phyloP scores from a whole-genome alignment of 352 stramenopile genomes.

The Globisporangium cederbergense region DNA sequence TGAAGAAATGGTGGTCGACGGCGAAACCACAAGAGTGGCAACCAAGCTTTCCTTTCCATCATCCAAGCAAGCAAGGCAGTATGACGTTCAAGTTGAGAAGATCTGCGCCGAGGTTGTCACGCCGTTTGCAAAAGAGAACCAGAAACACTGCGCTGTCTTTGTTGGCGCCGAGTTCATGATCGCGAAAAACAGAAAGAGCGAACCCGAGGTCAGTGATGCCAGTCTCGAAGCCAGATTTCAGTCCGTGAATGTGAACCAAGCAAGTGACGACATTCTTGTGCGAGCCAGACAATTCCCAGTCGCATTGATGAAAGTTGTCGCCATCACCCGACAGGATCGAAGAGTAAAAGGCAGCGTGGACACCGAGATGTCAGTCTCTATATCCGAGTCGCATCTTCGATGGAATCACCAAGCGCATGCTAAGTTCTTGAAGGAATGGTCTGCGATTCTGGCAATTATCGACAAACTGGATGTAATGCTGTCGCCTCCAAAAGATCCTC shows the following conservation, averaged over 20 bases:
- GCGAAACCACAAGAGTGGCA: constrained; percentile 5
- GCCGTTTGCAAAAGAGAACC: neutral
- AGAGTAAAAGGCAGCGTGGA: constrained; percentile 21
- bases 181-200: neutral
- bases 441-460: constrained; percentile 23
- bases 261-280: neutral
- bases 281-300: constrained; percentile 7
- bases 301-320: constrained; percentile 17
- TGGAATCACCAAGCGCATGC: constrained; percentile 34
- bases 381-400: constrained; percentile 25
- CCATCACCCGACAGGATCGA: constrained; percentile 27
- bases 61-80: neutral
- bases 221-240: constrained; percentile 12
- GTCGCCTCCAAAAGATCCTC: constrained; percentile 13
- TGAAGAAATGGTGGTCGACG: constrained; percentile 14
- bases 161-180: constrained; percentile 11
- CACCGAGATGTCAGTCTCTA: constrained; percentile 25
- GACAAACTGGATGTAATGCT: constrained; percentile 40
- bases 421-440: constrained; percentile 29
- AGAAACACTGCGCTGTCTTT: constrained; percentile 13
- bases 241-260: constrained; percentile 15
- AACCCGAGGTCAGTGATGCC: neutral
- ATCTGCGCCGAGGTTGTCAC: constrained; percentile 11
- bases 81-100: constrained; percentile 7
- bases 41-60: neutral